Evolutionary conservation across 805 yeast genomes (phyloP).

Genomic region (Zygotorulaspora florentina): DNA sequence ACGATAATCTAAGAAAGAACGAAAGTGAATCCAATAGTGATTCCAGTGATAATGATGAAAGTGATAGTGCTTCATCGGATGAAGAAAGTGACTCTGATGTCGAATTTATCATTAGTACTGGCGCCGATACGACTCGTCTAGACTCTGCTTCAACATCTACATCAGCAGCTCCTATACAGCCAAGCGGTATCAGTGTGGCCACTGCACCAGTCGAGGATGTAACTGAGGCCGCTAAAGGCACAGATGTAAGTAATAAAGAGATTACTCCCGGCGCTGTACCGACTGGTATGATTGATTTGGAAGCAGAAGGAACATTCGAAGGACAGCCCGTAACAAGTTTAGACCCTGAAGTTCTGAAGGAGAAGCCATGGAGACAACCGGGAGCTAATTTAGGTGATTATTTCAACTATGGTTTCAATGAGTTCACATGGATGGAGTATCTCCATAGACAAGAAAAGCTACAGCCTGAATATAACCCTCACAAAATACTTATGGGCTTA

Average conservation of each 20-base stretch:
- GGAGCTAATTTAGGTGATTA: conserved; percentile 94
- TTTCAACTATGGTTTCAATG: conserved; percentile 96
- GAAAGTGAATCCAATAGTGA: conserved; percentile 20
- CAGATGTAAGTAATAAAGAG: conserved; percentile 10
- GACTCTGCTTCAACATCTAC: conserved; percentile 26
- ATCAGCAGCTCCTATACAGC: conserved; percentile 12
- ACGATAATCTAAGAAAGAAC: conserved; percentile 19
- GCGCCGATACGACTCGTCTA: conserved; percentile 27
- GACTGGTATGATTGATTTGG: conserved; percentile 33
- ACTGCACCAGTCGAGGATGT: conserved; percentile 5
- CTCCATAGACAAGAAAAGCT: conserved; percentile 80
- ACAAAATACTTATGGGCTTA: conserved; percentile 61
- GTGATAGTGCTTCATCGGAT: conserved; percentile 43
- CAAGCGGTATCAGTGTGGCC: conserved; percentile 13
- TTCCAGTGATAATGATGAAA: conserved; percentile 44
- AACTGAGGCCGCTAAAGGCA: conserved; percentile 6
- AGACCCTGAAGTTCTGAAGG: conserved; percentile 74
- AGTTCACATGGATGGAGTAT: conserved; percentile 91
- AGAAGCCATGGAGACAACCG: conserved; percentile 97
- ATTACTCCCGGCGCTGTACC: conserved; percentile 19
- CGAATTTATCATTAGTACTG: conserved; percentile 71
- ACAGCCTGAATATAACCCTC: conserved; percentile 77
- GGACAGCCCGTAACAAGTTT: conserved; percentile 82
- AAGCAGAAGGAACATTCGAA: conserved; percentile 42
- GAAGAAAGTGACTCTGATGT: conserved; percentile 59